A percentile compares a stretch with the other conserved stretches of the same genome.
Conservation (phyloP, 306 rosid species). For the Quercus robur region DNA sequence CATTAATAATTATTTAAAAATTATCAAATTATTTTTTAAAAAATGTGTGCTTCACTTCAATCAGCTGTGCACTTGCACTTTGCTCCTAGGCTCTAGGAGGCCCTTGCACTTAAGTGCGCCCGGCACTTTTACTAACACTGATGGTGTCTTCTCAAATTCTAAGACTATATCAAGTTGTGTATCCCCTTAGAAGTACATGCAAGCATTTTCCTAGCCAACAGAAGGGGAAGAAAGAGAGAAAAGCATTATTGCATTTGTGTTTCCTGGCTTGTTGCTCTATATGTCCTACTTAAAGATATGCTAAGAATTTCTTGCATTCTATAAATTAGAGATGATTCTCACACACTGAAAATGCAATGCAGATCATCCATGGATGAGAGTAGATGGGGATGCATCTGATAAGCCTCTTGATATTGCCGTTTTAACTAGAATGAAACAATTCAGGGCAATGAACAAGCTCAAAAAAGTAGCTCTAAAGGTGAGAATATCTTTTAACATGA, state of each 20-base stretch:
- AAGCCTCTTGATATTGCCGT: constrained; percentile 95
- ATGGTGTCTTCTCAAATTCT: background rate
- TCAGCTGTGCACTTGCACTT: too few species aligned
- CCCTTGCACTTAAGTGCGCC: too few species aligned
- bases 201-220: background rate
- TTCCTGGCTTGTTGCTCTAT: background rate
- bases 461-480: constrained; percentile 97
- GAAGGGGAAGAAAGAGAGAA: background rate
- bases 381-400: constrained; percentile 89
- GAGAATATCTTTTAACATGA: constrained; percentile 8
- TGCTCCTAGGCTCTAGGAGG: too few species aligned
- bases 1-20: too few species aligned
- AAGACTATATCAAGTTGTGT: background rate
- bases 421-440: constrained; percentile 90
- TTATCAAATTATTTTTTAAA: too few species aligned
- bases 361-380: constrained; percentile 99
- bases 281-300: background rate
- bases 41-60: too few species aligned
- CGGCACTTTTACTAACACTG: too few species aligned
- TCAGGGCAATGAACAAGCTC: constrained; percentile 97
- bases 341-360: constrained; percentile 25
- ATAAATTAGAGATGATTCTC: constrained; percentile 3
- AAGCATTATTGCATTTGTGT: background rate
- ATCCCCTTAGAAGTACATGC: background rate
- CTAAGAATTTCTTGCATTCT: constrained; percentile 2